Evolutionary conservation across 495 filamentous ascomycete genomes (phyloP), one percentile per base, ranked within the genome.

Genomic region (Cetradonia linearis): DNA sequence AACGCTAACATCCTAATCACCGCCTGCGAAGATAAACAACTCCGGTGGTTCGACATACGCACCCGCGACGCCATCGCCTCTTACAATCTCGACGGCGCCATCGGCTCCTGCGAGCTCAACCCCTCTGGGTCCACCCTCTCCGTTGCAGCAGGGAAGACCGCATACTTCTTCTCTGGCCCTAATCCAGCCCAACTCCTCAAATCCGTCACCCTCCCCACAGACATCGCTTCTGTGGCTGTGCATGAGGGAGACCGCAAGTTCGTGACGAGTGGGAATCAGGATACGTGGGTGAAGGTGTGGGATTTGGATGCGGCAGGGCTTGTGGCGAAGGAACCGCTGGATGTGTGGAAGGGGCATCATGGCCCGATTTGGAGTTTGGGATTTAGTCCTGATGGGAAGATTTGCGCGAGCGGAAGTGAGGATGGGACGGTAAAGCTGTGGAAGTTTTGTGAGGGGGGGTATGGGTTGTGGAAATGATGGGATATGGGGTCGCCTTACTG

Each of bases 361-460:
- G 93, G 94, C 14, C 91, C 91, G 11, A 91, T 97, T 59, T 97
- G 93, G 94, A 93, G 88, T 23, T 81, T 94, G 56, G 84, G 83
- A 57, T 97, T 97, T 74, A 92, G 89, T 11, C 93, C 93, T 1
- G 91, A 97, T 71, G 91, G 90, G 31, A 96, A 92, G 70, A 73
- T 97, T 14, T 98, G 96, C 70, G 92, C 89, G 9, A 97, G 94
- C 1, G 93, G 91, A 30, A 96, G 91, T 46, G 93, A 98, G 67
- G 93, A 98, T 70, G 93, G 93, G 46, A 98, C 93, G 0, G 91
- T 98, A 68, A 98, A 97, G 73, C 76, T 98, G 76, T 87, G 85
- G 85, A 88, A 88, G 72, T 85, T 84, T 36, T 83, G 82, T 62
- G 73, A 76, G 23, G 84, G 86, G 28, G 76, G 79, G 13, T 87